phyloP scores from a whole-genome alignment of 2,329 filamentous ascomycete species.

The Apiospora arundinis region DNA sequence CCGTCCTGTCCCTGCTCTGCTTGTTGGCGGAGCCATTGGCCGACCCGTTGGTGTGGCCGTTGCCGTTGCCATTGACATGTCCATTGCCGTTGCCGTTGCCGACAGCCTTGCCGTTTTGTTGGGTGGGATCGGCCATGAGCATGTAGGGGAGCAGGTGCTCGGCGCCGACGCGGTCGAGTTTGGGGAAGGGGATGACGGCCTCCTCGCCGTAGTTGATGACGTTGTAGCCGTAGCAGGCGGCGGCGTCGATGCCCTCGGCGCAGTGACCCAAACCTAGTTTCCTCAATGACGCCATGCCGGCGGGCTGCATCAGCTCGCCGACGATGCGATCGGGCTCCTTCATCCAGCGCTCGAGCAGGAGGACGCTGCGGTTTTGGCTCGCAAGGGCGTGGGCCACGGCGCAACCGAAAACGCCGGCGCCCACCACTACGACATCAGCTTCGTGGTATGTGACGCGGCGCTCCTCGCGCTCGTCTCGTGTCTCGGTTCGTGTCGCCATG shows the following conservation, averaged over 20 bases:
- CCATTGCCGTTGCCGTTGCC: slow-evolving; percentile 21
- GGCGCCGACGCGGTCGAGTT: slow-evolving; percentile 44
- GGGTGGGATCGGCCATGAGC: slow-evolving; percentile 27
- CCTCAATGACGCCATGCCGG: slow-evolving; percentile 81
- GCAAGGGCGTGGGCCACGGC: slow-evolving; percentile 84
- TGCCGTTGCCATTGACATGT: slow-evolving; percentile 24
- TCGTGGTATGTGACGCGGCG: slow-evolving; percentile 64
- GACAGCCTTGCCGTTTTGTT: background rate
- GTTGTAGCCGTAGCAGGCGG: slow-evolving; percentile 84
- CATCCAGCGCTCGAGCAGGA: slow-evolving; percentile 86
- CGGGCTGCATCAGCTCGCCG: slow-evolving; percentile 92
- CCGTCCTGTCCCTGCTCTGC: slow-evolving; percentile 31
- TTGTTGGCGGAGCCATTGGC: slow-evolving; percentile 30
- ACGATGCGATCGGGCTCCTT: slow-evolving; percentile 96
- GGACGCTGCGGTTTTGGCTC: slow-evolving; percentile 87
- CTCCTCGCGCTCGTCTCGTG: slow-evolving; percentile 49
- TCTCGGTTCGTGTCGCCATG: slow-evolving; percentile 28
- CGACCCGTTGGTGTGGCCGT: slow-evolving; percentile 35
- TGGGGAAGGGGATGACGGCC: slow-evolving; percentile 81
- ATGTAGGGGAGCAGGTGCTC: slow-evolving; percentile 50
- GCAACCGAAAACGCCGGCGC: slow-evolving; percentile 89
- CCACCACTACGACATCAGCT: slow-evolving; percentile 88
- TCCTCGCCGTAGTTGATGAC: slow-evolving; percentile 80
- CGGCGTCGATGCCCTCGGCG: slow-evolving; percentile 86
- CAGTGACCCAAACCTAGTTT: slow-evolving; percentile 82